Conservation (phyloP, 805 yeast genomes). For the Candida nanaspora region DNA sequence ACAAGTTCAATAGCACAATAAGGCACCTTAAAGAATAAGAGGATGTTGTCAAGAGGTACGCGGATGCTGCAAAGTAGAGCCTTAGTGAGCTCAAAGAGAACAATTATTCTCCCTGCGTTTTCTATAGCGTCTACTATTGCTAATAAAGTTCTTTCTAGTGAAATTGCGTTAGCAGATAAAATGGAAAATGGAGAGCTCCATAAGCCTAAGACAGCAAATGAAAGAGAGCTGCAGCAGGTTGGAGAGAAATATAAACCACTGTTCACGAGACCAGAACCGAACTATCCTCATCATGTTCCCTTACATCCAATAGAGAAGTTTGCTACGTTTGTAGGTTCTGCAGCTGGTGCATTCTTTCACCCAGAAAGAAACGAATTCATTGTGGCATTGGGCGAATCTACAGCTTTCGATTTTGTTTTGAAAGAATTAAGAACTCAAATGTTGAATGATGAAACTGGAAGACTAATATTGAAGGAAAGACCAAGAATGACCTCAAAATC, state of each 20-base stretch:
- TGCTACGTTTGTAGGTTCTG: constrained; percentile 62
- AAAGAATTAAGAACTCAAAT: constrained; percentile 57
- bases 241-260: constrained; percentile 12
- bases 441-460: constrained; percentile 70
- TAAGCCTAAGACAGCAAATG: constrained; percentile 22
- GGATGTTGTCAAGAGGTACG: not conserved
- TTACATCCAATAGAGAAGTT: constrained; percentile 54
- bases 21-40: too few species aligned
- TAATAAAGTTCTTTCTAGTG: constrained; percentile 23
- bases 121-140: constrained; percentile 9
- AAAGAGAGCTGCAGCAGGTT: constrained; percentile 17
- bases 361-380: constrained; percentile 73
- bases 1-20: too few species aligned
- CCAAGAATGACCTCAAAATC: constrained; percentile 78
- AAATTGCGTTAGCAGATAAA: constrained; percentile 49
- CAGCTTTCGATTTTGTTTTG: constrained; percentile 69
- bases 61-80: too few species aligned
- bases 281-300: constrained; percentile 77
- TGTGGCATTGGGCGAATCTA: constrained; percentile 83
- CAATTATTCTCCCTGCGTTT: constrained; percentile 10
- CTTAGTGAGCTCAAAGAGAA: too few species aligned
- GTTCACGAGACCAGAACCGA: constrained; percentile 34
- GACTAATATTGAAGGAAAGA: constrained; percentile 67
- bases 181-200: constrained; percentile 47
- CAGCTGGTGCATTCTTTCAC: constrained; percentile 68